A percentile compares a stretch with the other conserved stretches of the same genome.
phyloP scores from a whole-genome alignment of 2,329 filamentous ascomycete genomes.

The Fusarium incarnatum region DNA sequence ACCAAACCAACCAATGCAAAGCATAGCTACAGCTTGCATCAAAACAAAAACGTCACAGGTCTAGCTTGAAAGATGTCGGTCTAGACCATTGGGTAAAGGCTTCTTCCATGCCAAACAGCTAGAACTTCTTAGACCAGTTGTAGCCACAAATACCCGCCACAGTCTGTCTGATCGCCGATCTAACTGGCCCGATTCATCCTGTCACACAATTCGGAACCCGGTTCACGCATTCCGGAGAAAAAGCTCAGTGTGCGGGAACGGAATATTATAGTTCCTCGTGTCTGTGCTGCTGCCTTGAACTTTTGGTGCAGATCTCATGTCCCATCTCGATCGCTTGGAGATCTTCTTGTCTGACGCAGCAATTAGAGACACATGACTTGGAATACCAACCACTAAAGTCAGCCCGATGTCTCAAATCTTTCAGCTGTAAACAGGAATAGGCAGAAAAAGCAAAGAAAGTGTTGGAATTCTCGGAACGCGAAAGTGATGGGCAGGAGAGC shows the following conservation, averaged over 20 bases:
- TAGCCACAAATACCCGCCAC: slow-evolving; percentile 17
- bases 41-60: slow-evolving; percentile 14
- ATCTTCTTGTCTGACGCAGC: slow-evolving; percentile 13
- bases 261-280: slow-evolving; percentile 8
- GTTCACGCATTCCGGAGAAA: not conserved
- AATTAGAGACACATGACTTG: slow-evolving; percentile 12
- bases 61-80: not conserved
- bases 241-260: not conserved
- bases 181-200: not conserved
- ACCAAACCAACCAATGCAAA: not conserved
- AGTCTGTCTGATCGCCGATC: not conserved
- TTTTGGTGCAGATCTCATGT: slow-evolving; percentile 16
- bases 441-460: not conserved
- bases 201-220: not conserved
- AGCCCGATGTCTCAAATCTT: slow-evolving; percentile 29
- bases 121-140: slow-evolving; percentile 11
- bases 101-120: slow-evolving; percentile 7
- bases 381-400: slow-evolving; percentile 1
- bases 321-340: slow-evolving; percentile 34
- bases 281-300: slow-evolving; percentile 5
- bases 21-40: slow-evolving; percentile 2
- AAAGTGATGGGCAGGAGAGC: slow-evolving; percentile 9
- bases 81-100: not conserved
- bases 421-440: slow-evolving; percentile 8
- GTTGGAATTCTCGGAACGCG: not conserved